Base-by-base conservation (phyloP, 805 yeast genomes). In the Candida ficus region DNA sequence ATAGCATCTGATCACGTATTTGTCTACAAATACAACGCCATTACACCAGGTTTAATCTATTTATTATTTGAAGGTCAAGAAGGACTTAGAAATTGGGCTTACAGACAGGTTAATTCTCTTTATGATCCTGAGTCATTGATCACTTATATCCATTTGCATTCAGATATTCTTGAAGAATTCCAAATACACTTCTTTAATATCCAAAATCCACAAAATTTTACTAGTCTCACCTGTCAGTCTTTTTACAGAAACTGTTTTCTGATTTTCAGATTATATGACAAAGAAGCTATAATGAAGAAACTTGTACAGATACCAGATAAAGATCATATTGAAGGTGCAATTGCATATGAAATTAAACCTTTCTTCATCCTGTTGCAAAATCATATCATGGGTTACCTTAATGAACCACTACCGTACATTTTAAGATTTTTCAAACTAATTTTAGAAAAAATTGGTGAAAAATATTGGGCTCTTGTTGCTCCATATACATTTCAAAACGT, bases 401-500 rank as follows among this genome's bases (percentile, higher is more conserved):
- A 67, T 28, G 53, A 53, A 6, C 76, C 83, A 1, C 52, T 53
- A 4, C 60, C 61, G 1, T 60, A 70, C 14, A 57, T 83, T 4
- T 60, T 87, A n/a, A 63, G 75, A 41, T 73, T 75, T 3, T 66
- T 83, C 26, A 53, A 66, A 12, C 44, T 66, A 7, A 57, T 80
- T 1, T 57, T 84, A 19, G 44, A 48, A 3, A 64, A 64, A 30
- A 62, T 77, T 10, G 70, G 67, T 7, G 16, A 52, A 0, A 61
- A 63, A 4, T 75, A 80, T 43, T 86, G 93, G 91, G 50, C 56
- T 0, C 49, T 62, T 20, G 67, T 78, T 4, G 62, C 71, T 1
- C 86, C 85, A 0, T 72, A 65, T 44, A 73, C 75, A 3, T 75
- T 72, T 44, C 68, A 67, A 22, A 78, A 77, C 44, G 64, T 80